Evolutionary conservation across 345 rosid species (phyloP).

Genomic region (Aquilaria sinensis): DNA sequence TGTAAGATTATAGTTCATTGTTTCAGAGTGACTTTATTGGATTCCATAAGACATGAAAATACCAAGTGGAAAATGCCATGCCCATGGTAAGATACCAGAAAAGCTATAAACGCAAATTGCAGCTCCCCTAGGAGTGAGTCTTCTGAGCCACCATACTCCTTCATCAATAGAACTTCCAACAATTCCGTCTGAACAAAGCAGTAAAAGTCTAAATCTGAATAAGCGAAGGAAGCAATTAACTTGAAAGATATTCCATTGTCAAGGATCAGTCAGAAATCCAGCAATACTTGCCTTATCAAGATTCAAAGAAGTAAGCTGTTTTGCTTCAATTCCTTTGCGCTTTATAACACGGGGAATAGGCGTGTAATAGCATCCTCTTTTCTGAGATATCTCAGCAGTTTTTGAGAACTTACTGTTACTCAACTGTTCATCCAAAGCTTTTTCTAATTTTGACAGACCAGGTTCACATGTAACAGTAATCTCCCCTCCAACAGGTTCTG

Average conservation of each 20-base stretch:
- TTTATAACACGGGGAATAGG: constrained; percentile 63
- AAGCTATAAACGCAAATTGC: constrained; percentile 82
- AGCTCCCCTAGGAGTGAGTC: constrained; percentile 84
- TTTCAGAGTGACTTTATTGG: neutral
- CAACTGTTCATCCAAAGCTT: constrained; percentile 66
- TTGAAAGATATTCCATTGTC: neutral
- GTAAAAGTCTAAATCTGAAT: constrained; percentile 5
- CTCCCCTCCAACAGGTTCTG: constrained; percentile 96
- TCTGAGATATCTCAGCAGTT: constrained; percentile 30
- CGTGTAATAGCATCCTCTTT: constrained; percentile 73
- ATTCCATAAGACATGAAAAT: constrained; percentile 4
- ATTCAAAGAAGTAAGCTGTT: constrained; percentile 78
- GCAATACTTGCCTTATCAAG: constrained; percentile 68
- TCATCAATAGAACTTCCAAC: constrained; percentile 50
- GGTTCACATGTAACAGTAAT: constrained; percentile 65
- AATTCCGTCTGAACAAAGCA: constrained; percentile 49
- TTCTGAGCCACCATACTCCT: constrained; percentile 66
- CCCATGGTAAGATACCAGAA: constrained; percentile 51
- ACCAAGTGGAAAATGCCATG: neutral
- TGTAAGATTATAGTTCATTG: constrained; percentile 32
- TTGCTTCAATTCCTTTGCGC: constrained; percentile 54
- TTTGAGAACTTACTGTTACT: constrained; percentile 43
- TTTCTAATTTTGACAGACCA: constrained; percentile 47
- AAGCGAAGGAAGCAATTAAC: constrained; percentile 1
- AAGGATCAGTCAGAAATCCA: constrained; percentile 4